A percentile compares a stretch with the other conserved stretches of the same genome.
These are phyloP conservation scores for Balamuthia mandrillaris DNA, from an alignment of 208 protist species.

Conservation along the genomic window DNA sequence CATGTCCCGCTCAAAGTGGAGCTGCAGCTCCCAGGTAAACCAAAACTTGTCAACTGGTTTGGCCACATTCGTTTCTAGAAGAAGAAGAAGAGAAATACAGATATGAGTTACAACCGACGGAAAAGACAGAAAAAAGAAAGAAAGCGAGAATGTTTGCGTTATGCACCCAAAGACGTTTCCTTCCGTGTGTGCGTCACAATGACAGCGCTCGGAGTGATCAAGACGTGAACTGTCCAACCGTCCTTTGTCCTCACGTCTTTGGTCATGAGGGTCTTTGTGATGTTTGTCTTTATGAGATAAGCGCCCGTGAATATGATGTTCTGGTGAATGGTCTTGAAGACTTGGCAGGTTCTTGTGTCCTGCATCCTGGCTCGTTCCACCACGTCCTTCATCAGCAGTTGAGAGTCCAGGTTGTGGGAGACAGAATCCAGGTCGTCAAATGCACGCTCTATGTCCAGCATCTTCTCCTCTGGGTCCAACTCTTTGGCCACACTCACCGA, in stretches of 20 bases:
- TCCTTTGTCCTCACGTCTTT: slow-evolving; percentile 32
- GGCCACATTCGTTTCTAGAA: not conserved
- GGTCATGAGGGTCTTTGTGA: slow-evolving; percentile 6
- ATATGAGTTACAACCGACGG: too few species aligned
- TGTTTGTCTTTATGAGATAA: slow-evolving; percentile 9
- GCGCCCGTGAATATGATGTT: not conserved
- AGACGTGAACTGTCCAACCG: slow-evolving; percentile 13
- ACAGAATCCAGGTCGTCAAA: too few species aligned
- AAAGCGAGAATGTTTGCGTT: too few species aligned
- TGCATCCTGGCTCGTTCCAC: not conserved
- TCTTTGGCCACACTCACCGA: too few species aligned
- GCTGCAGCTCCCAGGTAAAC: not conserved
- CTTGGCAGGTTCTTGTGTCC: not conserved
- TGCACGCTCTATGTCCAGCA: too few species aligned
- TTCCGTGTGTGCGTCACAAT: slow-evolving; percentile 12
- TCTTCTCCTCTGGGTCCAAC: too few species aligned
- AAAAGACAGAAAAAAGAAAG: too few species aligned
- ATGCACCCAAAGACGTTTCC: slow-evolving; percentile 5
- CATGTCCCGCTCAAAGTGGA: not conserved
- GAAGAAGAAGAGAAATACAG: too few species aligned
- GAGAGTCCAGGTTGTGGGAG: too few species aligned
- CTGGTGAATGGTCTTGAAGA: slow-evolving; percentile 28
- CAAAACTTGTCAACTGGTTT: slow-evolving; percentile 18
- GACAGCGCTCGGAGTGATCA: not conserved
- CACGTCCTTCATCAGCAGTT: slow-evolving; percentile 4